These are phyloP conservation scores for Ganoderma lucidum DNA, from an alignment of 1,284 basidiomycete genomes.

Conservation along the genomic window DNA sequence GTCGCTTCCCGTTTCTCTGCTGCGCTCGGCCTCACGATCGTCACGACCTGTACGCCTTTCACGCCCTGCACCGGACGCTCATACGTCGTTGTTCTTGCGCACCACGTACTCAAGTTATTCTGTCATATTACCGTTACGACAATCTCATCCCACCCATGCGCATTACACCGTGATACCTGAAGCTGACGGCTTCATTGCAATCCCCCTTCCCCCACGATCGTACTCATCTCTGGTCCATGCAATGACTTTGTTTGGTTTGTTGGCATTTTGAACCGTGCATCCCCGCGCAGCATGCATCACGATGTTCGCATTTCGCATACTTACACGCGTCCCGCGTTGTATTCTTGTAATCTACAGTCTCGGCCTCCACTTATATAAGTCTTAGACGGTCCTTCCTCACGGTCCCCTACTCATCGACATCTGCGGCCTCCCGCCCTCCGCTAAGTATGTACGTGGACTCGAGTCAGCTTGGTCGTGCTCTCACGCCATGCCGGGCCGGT, in stretches of 20 bases:
- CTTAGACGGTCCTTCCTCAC: neutral
- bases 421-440: neutral
- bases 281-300: conserved; percentile 3
- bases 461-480: neutral
- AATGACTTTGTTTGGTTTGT: conserved; percentile 7
- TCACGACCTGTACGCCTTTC: conserved; percentile 16
- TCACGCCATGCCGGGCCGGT: neutral
- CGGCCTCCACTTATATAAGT: conserved; percentile 6
- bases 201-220: neutral
- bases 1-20: conserved; percentile 7
- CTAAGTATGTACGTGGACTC: neutral
- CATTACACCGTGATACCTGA: conserved; percentile 25
- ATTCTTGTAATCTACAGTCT: conserved; percentile 9
- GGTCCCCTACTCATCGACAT: neutral
- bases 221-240: conserved; percentile 6
- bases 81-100: conserved; percentile 9
- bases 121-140: conserved; percentile 19
- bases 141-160: neutral
- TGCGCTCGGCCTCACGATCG: conserved; percentile 6
- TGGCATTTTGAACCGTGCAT: conserved; percentile 11
- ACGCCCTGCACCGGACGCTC: conserved; percentile 2
- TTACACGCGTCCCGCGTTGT: conserved; percentile 7
- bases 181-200: conserved; percentile 7
- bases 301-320: neutral
- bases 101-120: conserved; percentile 23